Conservation (phyloP, 768 basidiomycete species). For the Stropharia rugosoannulata region DNA sequence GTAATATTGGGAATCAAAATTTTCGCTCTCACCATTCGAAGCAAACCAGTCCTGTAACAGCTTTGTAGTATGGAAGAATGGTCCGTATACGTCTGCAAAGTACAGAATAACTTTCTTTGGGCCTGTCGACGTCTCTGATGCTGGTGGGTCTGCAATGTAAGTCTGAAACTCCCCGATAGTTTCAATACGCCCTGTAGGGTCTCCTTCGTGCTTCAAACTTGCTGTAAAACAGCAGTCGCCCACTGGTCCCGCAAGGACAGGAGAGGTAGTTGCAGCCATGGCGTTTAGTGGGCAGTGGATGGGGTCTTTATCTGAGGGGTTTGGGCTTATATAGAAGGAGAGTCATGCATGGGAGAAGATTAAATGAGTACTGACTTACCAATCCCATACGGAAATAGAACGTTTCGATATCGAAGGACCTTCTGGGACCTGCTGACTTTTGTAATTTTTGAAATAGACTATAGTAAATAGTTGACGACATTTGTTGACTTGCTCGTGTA, state of each 20-base stretch:
- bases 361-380: too few species aligned
- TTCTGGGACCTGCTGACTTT: too few species aligned
- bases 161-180: conserved; percentile 45
- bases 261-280: conserved; percentile 16
- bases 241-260: conserved; percentile 40
- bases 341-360: not conserved
- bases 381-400: too few species aligned
- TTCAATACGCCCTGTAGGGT: conserved; percentile 39
- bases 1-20: too few species aligned
- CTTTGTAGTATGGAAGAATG: conserved; percentile 57
- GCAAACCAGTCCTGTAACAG: conserved; percentile 67
- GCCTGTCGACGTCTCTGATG: conserved; percentile 28
- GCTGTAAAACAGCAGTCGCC: conserved; percentile 53
- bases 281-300: not conserved
- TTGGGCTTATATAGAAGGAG: not conserved
- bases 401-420: too few species aligned
- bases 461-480: too few species aligned
- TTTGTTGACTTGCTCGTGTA: too few species aligned
- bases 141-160: conserved; percentile 52
- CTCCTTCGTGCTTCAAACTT: conserved; percentile 48
- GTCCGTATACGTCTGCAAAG: conserved; percentile 59
- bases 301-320: not conserved
- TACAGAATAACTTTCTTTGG: conserved; percentile 51
- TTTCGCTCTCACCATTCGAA: conserved; percentile 41
- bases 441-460: too few species aligned